Percentiles rank a stretch among this genome's conserved stretches.
These are phyloP conservation scores for Claviceps digitariae DNA, from an alignment of 2,329 filamentous ascomycete genomes.

Conservation along the genomic window DNA sequence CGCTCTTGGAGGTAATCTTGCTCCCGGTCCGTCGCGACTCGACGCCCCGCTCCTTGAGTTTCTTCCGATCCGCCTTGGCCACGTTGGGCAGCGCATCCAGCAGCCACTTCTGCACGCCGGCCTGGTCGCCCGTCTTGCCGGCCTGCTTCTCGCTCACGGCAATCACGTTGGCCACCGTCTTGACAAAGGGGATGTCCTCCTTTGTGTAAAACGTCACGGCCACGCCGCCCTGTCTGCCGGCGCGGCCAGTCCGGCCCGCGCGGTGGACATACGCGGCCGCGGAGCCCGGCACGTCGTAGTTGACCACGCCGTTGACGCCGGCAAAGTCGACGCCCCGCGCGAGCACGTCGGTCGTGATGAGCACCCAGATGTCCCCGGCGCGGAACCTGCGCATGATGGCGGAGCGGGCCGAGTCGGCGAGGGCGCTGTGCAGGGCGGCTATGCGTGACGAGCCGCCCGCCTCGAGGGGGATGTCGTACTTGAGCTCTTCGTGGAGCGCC, in stretches of 20 bases:
- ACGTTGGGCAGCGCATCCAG: conserved; percentile 75
- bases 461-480: conserved; percentile 84
- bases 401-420: conserved; percentile 62
- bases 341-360: conserved; percentile 90
- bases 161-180: conserved; percentile 88
- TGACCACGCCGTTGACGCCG: conserved; percentile 90
- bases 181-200: conserved; percentile 81
- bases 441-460: conserved; percentile 76
- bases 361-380: conserved; percentile 84
- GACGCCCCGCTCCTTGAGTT: conserved; percentile 69
- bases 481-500: conserved; percentile 76
- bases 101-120: conserved; percentile 69
- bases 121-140: conserved; percentile 35
- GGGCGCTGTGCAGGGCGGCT: conserved; percentile 77
- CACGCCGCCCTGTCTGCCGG: conserved; percentile 74
- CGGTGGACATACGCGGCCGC: conserved; percentile 87
- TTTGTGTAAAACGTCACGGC: conserved; percentile 93
- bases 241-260: conserved; percentile 79
- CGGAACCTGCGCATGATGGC: conserved; percentile 82
- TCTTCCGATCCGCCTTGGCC: conserved; percentile 71
- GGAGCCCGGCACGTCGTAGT: conserved; percentile 92
- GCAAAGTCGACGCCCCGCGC: conserved; percentile 89
- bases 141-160: conserved; percentile 64
- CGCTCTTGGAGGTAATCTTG: conserved; percentile 70
- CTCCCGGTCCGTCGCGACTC: conserved; percentile 44